Evolutionary conservation across 345 rosid species (phyloP), one percentile per base, ranked within the genome.

Genomic region (Salix koriyanagi): DNA sequence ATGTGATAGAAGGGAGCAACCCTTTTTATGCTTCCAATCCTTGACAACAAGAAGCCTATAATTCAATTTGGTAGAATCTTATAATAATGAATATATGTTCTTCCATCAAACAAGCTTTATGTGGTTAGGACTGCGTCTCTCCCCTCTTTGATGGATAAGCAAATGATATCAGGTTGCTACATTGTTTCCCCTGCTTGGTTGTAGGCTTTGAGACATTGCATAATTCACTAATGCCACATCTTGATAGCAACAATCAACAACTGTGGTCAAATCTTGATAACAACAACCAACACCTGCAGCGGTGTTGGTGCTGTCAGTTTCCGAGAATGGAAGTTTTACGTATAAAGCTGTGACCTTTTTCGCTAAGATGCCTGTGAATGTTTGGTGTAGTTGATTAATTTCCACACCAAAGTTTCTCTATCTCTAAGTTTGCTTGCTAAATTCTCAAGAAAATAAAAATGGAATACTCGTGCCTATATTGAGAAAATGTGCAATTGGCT

Each of bases 401-500:
- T 13, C 15, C 13, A 34, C 26, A 11, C 2, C 46, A 42, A 30
- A 42, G 46, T 42, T 42, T 11, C 46, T 42, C 46, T 10, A 42
- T 14, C 14, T 42, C 10, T 11, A 25, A 23, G 26, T 69, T 11
- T 37, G 73, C 37, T 64, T 23, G 36, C 78, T 48, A 28, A 5
- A 15, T 70, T 62, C 46, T 62, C 66, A 25, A 0, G 44, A 11
- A 11, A 42, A 42, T 10, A 41, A 42, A 41, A 10, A 11, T 10
- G 2, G 10, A 42, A 42, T 2, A 42, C 46, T 2, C 14, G 28
- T 19, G 44, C 15, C 13, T 76, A 61, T 37, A 32, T n/a, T 56
- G 62, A 32, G 68, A 66, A 19, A 36, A 73, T 71, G 10, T 16
- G 14, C 64, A 12, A 32, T 84, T 75, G 25, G 72, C 73, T 2